Base-by-base conservation (phyloP, 1,139 yeast species). In the Blastobotrys buckinghamii region DNA sequence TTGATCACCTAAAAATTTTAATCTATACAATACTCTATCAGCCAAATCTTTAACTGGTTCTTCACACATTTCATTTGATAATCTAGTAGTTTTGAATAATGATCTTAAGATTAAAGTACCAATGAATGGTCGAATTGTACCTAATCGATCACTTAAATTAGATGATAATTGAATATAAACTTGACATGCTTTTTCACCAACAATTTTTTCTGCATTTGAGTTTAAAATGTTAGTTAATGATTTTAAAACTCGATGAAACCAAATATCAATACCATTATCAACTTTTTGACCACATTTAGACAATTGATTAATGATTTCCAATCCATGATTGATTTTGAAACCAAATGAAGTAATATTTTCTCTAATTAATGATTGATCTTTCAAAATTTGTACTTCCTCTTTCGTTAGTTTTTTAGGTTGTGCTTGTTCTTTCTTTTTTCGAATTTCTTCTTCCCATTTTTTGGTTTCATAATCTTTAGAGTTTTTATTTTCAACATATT, bases 391-490 rank as follows among this genome's bases (percentile, higher is more conserved):
- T 58, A 81, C 84, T 52, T 92, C 96, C 59, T 89, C 97, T 57
- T 80, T 84, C 9, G 95, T 75, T 44, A 83, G 71, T 59, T 83
- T 84, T 66, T 76, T 50, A 45, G 51, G 37, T 20, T 51, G 41
- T 9, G 53, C 37, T 2, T 50, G 53, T 7, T 50, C 51, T 56
- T 80, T 80, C 61, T 87, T 92, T 55, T 80, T 80, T 58, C 90
- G 79, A 42, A 92, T 77, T 46, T 78, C 77, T 59, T 84, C 90
- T 64, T 92, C 98, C 97, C 98, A 92, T 61, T 86, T 82, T 54
- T 78, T 73, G 15, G 89, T 85, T 58, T 86, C 95, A 61, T 86
- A 87, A 59, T 89, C 96, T 61, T 81, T 87, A 2, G 84, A 68
- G 61, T 86, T 86, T 60, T 84, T 86, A 58, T 74, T 70, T 43